Base-by-base conservation (phyloP, 257 asterid genomes). In the Solanum stenotomum region DNA sequence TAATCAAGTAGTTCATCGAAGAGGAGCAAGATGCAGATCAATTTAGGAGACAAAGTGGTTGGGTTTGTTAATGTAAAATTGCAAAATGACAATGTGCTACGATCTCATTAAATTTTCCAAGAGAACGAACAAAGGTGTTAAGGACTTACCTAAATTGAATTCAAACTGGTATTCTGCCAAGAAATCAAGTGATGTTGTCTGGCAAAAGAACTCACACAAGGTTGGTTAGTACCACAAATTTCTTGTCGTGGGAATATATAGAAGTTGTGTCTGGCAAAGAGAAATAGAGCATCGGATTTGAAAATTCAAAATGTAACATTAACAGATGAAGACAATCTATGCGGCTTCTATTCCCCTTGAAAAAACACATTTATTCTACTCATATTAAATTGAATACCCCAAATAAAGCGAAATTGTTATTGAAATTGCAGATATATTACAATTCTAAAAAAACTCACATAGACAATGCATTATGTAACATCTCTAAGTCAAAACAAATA, bases 171-270 rank as follows among this genome's bases (percentile, higher is more conserved):
- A 94, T 89, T 89, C 93, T 35, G 98, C 96, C 95, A 97, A 88
- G 94, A 97, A 97, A 84, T 97, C 98, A 79, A 97, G 86, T 5
- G 98, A 96, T 56, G 97, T 89, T 63, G 98, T 95, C 93, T 96
- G 99, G 92, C 98, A 97, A 87, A 94, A 90, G 89, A 97, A 96
- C 85, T 96, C 99, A 83, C 99, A 83, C 46, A 23, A 3, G 94
- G 89, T 46, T 76, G 88, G 75, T 87, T 93, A 85, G 83, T 94
- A 44, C 94, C 94, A 1, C 3, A 2, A 87, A 90, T 88, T 89
- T 97, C 98, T 91, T 91, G 94, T 85, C 96, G 91, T 4, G 96
- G 98, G 87, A 93, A 97, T 87, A 96, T 87, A 89, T 91, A 97
- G 87, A 97, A 97, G 85, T 96, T 97, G 93, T 94, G 96, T 92